Conservation (phyloP, 2,329 filamentous ascomycete genomes). For the Penicillium sp. region DNA sequence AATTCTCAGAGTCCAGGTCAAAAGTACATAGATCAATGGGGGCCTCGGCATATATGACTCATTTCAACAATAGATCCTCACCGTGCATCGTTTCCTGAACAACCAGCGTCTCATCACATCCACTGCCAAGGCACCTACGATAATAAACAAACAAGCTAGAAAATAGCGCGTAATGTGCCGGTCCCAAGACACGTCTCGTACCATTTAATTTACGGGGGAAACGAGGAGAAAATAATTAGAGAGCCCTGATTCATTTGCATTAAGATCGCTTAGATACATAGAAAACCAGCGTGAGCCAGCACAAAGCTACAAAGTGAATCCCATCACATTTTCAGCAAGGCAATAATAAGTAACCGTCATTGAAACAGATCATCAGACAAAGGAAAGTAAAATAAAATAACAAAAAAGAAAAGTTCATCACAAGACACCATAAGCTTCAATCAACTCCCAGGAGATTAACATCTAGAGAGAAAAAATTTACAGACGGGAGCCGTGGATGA, state of each 20-base stretch:
- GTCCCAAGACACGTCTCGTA: not conserved
- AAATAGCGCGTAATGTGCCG: not conserved
- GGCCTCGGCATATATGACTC: not conserved
- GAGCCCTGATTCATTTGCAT: conserved; percentile 5
- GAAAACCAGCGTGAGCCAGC: not conserved
- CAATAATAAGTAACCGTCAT: conserved; percentile 17
- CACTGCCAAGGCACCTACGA: not conserved
- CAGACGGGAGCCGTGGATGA: conserved; percentile 77
- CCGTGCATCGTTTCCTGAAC: not conserved
- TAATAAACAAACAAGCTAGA: not conserved
- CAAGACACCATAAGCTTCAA: conserved; percentile 8
- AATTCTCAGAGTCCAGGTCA: too few relatives aligned
- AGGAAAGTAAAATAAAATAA: conserved; percentile 21
- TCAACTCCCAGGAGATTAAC: conserved; percentile 2
- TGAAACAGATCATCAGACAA: conserved; percentile 26
- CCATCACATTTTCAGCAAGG: conserved; percentile 19
- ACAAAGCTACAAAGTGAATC: conserved; percentile 3
- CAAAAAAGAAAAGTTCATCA: conserved; percentile 15
- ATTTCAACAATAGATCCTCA: not conserved
- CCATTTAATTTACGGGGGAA: not conserved
- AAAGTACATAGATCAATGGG: not conserved
- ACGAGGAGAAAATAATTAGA: not conserved
- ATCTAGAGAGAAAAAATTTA: conserved; percentile 40
- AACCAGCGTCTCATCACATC: not conserved
- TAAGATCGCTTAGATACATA: conserved; percentile 13